Evolutionary conservation across 768 basidiomycete species (phyloP), one percentile per base, ranked within the genome.

Genomic region (Suillus cothurnatus): DNA sequence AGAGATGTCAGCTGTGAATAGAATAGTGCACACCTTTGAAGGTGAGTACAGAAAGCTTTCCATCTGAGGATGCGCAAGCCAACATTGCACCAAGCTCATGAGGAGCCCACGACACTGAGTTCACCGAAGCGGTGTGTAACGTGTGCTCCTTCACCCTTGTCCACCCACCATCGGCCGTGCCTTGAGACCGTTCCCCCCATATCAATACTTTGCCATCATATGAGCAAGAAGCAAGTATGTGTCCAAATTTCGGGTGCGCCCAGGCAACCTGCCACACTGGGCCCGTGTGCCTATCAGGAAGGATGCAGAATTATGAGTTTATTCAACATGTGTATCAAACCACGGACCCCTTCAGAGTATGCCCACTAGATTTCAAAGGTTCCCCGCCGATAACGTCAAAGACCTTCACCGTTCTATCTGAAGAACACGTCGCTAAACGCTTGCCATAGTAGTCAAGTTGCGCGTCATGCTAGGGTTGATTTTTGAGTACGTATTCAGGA

Each of bases 71-170:
- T 2, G 97, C 97, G 73, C 97, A 99, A 5, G 95, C 97, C 47
- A 99, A 84, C 67, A 98, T 96, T 1, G 97, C 94, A 39, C 97
- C 97, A 17, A 98, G 86, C 74, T 99, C 97, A 71, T 97, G 95
- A 2, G 97, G 95, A n/a, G 97, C 97, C 97, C 97, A 99, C 0
- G 94, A 94, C 26, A 99, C 91, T 1, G 96, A 96, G 80, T 99
- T 99, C 58, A 99, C 97, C 66, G 94, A 97, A 4, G 96, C 97
- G 57, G 89, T 92, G 74, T 99, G 97, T 59, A 97, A 79, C 3
- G 89, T 90, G 73, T 98, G 97, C 78, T 99, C 97, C 76, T 97
- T 97, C 70, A 98, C 93, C 78, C 92, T 95, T 52, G 90, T 85
- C 97, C 97, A 99, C 1, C 86, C 87, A 66, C 88, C 86, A 2